Base-by-base conservation (phyloP, 2,329 filamentous ascomycete species). In the Rutstroemia sp. region DNA sequence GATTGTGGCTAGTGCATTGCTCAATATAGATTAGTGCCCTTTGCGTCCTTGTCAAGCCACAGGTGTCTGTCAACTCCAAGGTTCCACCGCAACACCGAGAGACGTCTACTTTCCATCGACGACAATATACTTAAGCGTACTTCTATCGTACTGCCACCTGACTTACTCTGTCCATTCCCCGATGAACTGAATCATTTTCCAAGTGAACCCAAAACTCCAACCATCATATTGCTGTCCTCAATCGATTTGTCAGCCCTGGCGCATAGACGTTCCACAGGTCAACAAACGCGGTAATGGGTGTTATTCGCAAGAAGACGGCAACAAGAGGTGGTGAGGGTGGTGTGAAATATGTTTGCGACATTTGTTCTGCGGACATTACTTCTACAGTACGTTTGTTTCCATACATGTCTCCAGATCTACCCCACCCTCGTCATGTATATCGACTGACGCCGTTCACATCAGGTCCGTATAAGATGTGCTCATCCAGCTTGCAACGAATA, bases 311-410 rank as follows among this genome's bases (percentile, higher is more conserved):
- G 79, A 96, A 96, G 77, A 94, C 89, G 58, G 88, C 88, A 63
- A 85, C 86, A 55, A 81, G 89, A 68, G 89, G 89, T 61, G 90
- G 87, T 51, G 90, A 96, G 70, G 91, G 88, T 48, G 89, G 89
- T 61, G 88, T 91, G 34, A 96, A 97, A 71, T 99, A 95, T 72
- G 90, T 97, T 63, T 99, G 94, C 76, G 95, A 99, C 72, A 87
- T 95, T 58, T 99, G 94, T 72, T 95, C 90, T 46, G 89, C 89
- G 57, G 94, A 99, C 72, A 95, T 99, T 64, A 99, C 94, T 48
- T 94, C 92, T 5, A 99, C 94, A 48, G 94, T 95, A 80, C 68
- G 87, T 78, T 34, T 49, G n/a, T 14, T 48, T 38, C 30, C 40
- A 48, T 34, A 47, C 53, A 16, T 17, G 9, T 34, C 16, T 36